Base-by-base conservation (phyloP, 2,329 filamentous ascomycete genomes). In the Colletotrichum sidae region DNA sequence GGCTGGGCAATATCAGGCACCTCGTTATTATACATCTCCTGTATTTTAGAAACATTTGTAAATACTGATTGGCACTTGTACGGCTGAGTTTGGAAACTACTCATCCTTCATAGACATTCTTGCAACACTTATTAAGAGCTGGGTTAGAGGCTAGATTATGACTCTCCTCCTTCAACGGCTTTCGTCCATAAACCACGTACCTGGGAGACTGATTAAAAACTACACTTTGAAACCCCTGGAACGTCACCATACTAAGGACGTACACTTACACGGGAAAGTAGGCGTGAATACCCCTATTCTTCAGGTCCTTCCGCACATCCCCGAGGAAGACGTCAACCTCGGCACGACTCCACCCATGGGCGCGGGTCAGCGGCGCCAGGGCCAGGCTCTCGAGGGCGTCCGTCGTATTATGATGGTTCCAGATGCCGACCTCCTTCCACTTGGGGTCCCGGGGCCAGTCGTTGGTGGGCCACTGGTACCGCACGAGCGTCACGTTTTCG, bases 381-480 rank as follows among this genome's bases (percentile, higher is more conserved):
- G 42, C 54, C 2, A 56, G 42, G 8, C 54, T 37, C 1, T 56
- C 42, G 8, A 12, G 42, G 25, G 54, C 54, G 4, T 11, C 34
- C 15, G 47, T 37, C 15, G 17, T 17, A 17, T 56, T 56, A 34
- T 56, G 41, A 35, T 37, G 25, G 34, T 39, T 56, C 54, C 54
- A 56, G n/a, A 12, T 12, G 0, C 84, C 85, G 1, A 86, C 69
- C 57, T 86, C 80, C 71, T 86, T 88, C 60, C 83, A 77, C 33
- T 80, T 79, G 8, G 77, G 76, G 46, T 85, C 81, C 51, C 80
- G 81, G 0, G 84, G 81, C 85, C 85, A 88, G 11, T 77, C 72
- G 68, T 83, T 84, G 35, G 78, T 78, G 0, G 85, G 85, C 75
- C 84, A 81, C 72, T 81, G 83, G 68, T 78, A 83, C n/a, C 81